phyloP scores from a whole-genome alignment of 805 yeast species.

The Pichia insulana region DNA sequence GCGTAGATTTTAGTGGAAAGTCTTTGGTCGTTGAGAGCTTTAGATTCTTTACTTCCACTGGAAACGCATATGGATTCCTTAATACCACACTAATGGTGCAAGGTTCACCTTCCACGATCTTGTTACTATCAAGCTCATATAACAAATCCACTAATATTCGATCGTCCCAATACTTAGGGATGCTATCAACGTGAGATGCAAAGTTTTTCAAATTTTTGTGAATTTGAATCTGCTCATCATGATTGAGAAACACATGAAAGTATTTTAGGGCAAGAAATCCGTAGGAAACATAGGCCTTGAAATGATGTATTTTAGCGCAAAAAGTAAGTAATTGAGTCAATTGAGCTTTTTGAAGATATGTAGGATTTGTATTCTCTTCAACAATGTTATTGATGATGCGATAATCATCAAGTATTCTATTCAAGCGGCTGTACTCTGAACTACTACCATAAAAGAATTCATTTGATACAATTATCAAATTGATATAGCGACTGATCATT shows the following conservation, averaged over 20 bases:
- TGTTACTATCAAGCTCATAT: constrained; percentile 10
- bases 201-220: constrained; percentile 28
- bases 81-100: constrained; percentile 47
- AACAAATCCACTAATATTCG: constrained; percentile 31
- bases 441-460: constrained; percentile 8
- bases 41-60: constrained; percentile 48
- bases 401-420: constrained; percentile 36
- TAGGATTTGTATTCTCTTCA: constrained; percentile 4
- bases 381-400: constrained; percentile 45
- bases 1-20: constrained; percentile 17
- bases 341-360: constrained; percentile 34
- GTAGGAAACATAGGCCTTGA: constrained; percentile 34
- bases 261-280: constrained; percentile 48
- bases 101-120: constrained; percentile 52
- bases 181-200: not conserved
- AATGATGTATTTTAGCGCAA: constrained; percentile 43
- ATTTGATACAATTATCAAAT: constrained; percentile 27
- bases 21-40: constrained; percentile 26
- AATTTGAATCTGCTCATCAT: constrained; percentile 47
- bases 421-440: constrained; percentile 11
- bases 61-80: constrained; percentile 77
- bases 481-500: constrained; percentile 55
- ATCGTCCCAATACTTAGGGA: constrained; percentile 63
- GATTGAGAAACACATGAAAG: constrained; percentile 44
- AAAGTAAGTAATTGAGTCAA: constrained; percentile 37